These are phyloP conservation scores for Xerocomus potaroensis DNA, from an alignment of 768 basidiomycete species.

Conservation along the genomic window DNA sequence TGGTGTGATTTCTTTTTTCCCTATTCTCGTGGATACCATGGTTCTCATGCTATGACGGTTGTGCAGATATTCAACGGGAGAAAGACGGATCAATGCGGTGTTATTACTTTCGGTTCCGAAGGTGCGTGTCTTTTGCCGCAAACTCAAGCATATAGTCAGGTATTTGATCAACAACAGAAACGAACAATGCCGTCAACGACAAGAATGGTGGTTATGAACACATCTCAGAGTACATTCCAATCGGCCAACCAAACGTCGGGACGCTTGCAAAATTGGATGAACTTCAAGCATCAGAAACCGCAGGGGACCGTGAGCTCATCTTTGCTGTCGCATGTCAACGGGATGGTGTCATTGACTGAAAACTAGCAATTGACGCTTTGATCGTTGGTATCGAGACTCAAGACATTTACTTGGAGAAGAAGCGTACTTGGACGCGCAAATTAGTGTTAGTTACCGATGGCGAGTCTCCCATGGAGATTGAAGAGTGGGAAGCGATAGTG, in stretches of 20 bases:
- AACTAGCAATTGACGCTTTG: slow-evolving; percentile 75
- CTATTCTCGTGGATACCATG: not conserved
- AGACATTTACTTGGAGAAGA: slow-evolving; percentile 56
- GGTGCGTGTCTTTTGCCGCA: slow-evolving; percentile 35
- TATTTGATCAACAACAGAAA: slow-evolving; percentile 38
- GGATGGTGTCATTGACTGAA: not conserved
- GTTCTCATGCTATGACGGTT: too few relatives aligned
- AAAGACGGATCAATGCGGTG: slow-evolving; percentile 93
- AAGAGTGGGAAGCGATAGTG: slow-evolving; percentile 70
- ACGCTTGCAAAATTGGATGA: slow-evolving; percentile 65
- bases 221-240: slow-evolving; percentile 65
- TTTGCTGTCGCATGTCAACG: not conserved
- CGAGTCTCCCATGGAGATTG: slow-evolving; percentile 64
- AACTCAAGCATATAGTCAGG: not conserved
- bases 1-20: slow-evolving; percentile 45
- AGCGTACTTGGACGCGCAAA: slow-evolving; percentile 83
- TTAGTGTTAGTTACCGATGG: slow-evolving; percentile 84
- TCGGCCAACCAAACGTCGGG: slow-evolving; percentile 58
- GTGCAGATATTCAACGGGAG: slow-evolving; percentile 84
- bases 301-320: slow-evolving; percentile 59
- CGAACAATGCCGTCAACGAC: slow-evolving; percentile 59
- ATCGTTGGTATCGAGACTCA: slow-evolving; percentile 86
- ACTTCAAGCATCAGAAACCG: slow-evolving; percentile 49
- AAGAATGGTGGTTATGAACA: slow-evolving; percentile 68
- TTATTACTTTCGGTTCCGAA: slow-evolving; percentile 83